Evolutionary conservation across 2,329 filamentous ascomycete species (phyloP).

Genomic region (Stachybotrys elegans): DNA sequence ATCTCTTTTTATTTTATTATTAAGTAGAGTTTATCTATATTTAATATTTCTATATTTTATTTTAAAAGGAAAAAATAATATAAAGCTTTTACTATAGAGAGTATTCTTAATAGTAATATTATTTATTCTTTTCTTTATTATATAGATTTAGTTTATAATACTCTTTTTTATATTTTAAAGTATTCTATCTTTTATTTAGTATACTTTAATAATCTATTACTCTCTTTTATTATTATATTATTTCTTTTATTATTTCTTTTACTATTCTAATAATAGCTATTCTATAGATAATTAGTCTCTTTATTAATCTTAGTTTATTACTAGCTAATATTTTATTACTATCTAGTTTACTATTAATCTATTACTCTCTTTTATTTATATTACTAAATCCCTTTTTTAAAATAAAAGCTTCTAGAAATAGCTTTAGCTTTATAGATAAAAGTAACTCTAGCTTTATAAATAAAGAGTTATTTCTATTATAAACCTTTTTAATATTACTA

Average conservation of each 20-base stretch:
- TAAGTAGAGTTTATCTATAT: conserved; percentile 2
- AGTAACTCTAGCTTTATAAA: neutral
- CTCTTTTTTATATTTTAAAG: neutral
- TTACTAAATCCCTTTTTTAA: neutral
- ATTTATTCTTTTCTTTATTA: conserved; percentile 3
- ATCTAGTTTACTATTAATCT: neutral
- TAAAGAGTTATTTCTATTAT: conserved; percentile 2
- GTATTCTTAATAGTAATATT: neutral
- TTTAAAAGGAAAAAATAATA: neutral
- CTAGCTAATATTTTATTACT: neutral
- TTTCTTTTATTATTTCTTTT: neutral
- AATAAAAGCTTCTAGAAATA: neutral
- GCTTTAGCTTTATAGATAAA: neutral
- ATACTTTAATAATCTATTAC: conserved; percentile 2
- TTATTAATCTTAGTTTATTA: neutral
- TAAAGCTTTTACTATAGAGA: conserved; percentile 1
- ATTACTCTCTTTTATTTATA: conserved; percentile 2
- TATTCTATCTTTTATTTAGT: conserved; percentile 1
- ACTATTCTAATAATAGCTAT: neutral
- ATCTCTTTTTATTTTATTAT: conserved; percentile 1
- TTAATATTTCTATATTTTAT: conserved; percentile 3
- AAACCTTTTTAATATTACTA: neutral
- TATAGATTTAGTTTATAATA: conserved; percentile 3
- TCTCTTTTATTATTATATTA: conserved; percentile 1
- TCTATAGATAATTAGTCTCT: neutral